Conservation (phyloP, 148 eudicot species). For the Vaccinium darrowii region DNA sequence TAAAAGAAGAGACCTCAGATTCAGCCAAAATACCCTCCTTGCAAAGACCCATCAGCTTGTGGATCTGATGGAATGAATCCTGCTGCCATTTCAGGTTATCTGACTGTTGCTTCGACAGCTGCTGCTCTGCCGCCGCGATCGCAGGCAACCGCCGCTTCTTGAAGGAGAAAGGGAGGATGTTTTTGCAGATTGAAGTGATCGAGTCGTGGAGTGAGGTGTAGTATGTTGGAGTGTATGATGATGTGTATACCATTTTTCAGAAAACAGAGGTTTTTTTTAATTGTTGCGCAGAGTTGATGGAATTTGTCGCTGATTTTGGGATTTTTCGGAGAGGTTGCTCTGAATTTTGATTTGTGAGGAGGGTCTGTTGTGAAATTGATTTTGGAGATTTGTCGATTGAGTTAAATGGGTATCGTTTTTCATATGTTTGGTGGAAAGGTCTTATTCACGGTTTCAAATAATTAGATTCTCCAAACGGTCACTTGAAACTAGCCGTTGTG, state of each 20-base stretch:
- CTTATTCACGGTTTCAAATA: conserved; percentile 10
- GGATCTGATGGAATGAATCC: conserved; percentile 76
- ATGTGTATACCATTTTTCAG: conserved; percentile 44
- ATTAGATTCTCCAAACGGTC: conserved; percentile 16
- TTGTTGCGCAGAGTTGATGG: not conserved
- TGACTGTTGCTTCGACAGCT: conserved; percentile 65
- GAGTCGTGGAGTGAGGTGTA: conserved; percentile 84
- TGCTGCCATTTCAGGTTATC: conserved; percentile 97
- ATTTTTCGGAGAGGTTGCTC: not conserved
- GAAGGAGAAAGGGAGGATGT: conserved; percentile 74
- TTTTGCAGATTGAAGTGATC: conserved; percentile 75
- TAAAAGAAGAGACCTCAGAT: conserved; percentile 56
- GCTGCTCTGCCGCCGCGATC: conserved; percentile 65
- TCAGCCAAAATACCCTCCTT: conserved; percentile 72
- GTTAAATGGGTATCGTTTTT: not conserved
- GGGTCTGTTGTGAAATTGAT: not conserved
- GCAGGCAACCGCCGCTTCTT: conserved; percentile 61
- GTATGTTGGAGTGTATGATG: conserved; percentile 68
- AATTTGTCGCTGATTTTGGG: not conserved
- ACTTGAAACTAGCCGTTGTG: conserved; percentile 31
- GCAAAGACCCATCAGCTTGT: conserved; percentile 76
- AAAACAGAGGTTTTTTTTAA: not conserved
- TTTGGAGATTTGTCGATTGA: not conserved
- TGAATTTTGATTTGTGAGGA: no score
- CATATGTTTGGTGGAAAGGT: not conserved